phyloP scores from a whole-genome alignment of 331 rosid species.

The Malus hybrid region DNA sequence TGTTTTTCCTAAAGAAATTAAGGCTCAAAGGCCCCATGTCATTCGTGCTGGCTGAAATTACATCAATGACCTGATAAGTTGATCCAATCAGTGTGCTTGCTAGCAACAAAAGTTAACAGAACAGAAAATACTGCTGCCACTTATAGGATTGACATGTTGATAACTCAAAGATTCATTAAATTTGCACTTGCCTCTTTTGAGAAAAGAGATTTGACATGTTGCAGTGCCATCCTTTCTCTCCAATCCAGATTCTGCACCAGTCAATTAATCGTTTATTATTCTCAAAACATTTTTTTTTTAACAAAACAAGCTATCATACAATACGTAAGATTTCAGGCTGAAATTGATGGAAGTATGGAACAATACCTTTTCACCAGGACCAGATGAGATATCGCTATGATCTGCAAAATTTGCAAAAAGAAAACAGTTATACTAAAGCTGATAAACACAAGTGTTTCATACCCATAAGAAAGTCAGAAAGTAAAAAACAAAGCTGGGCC shows the following conservation, averaged over 20 bases:
- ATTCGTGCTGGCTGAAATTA: slow-evolving; percentile 56
- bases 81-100: slow-evolving; percentile 20
- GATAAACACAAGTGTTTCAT: neutral
- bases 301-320: neutral
- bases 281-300: neutral
- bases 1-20: slow-evolving; percentile 52
- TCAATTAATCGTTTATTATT: neutral
- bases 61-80: slow-evolving; percentile 64
- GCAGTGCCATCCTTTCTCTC: slow-evolving; percentile 57
- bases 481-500: neutral
- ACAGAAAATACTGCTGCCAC: slow-evolving; percentile 2
- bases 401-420: slow-evolving; percentile 36
- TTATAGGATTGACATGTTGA: slow-evolving; percentile 14
- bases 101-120: slow-evolving; percentile 3
- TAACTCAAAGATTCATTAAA: neutral
- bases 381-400: slow-evolving; percentile 29
- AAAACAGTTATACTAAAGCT: slow-evolving; percentile 14
- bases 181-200: slow-evolving; percentile 54
- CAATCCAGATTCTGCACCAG: slow-evolving; percentile 37
- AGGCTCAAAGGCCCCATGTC: slow-evolving; percentile 64
- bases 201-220: slow-evolving; percentile 54
- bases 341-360: slow-evolving; percentile 11
- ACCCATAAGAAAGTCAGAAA: neutral
- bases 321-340: slow-evolving; percentile 1
- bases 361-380: slow-evolving; percentile 47